Evolutionary conservation across 1,284 basidiomycete species (phyloP).

Genomic region (Xerocomus minutiporus): DNA sequence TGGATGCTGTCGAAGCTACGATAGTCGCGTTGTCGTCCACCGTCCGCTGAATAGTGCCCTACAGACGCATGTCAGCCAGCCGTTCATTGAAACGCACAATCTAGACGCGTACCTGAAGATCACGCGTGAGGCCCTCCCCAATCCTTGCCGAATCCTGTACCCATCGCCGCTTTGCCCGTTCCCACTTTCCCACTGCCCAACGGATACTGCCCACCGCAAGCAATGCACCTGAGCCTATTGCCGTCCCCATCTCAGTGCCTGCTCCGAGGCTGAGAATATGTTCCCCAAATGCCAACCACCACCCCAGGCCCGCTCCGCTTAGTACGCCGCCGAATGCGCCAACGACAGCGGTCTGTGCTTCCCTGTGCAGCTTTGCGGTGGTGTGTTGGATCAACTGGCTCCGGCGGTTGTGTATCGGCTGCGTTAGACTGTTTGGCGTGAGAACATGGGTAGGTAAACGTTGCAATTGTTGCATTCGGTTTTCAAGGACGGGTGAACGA

Average conservation of each 20-base stretch:
- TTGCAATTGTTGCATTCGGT: constrained; percentile 57
- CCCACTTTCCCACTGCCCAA: constrained; percentile 71
- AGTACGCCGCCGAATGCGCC: constrained; percentile 47
- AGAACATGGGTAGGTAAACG: constrained; percentile 49
- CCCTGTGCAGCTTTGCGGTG: constrained; percentile 59
- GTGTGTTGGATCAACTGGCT: constrained; percentile 55
- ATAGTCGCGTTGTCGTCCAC: constrained; percentile 45
- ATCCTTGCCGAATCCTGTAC: constrained; percentile 71
- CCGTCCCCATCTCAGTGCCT: constrained; percentile 52
- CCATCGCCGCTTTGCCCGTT: constrained; percentile 66
- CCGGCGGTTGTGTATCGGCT: constrained; percentile 54
- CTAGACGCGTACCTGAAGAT: constrained; percentile 54
- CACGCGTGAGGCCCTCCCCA: constrained; percentile 64
- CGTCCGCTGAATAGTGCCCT: constrained; percentile 47
- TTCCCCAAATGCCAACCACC: constrained; percentile 44
- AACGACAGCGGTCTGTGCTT: constrained; percentile 61
- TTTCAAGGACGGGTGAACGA: constrained; percentile 64
- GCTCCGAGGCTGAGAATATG: constrained; percentile 37
- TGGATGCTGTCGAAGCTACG: constrained; percentile 41
- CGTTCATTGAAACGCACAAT: background rate
- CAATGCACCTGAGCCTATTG: constrained; percentile 59
- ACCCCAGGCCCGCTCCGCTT: constrained; percentile 42
- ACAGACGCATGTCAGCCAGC: constrained; percentile 4
- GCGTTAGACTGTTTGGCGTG: constrained; percentile 46
- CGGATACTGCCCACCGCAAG: constrained; percentile 51